Evolutionary conservation across 768 basidiomycete species (phyloP), one percentile per base, ranked within the genome.

Genomic region (Psilocybe subaeruginosa): DNA sequence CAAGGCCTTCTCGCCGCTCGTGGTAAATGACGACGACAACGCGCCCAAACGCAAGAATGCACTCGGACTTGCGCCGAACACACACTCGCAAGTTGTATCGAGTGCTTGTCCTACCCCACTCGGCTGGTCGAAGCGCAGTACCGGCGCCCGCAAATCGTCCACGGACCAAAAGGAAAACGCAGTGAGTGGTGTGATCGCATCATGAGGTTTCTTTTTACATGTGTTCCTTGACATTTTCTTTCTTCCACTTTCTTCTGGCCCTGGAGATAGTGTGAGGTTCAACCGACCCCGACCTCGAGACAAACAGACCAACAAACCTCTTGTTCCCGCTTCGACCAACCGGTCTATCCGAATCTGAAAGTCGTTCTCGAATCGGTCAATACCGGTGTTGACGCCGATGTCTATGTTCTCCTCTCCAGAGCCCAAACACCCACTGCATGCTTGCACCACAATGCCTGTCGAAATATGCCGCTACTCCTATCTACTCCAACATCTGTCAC

Each of bases 91-190:
- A 27, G 83, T 86, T 48, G 80, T 75, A 2, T 87, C 86, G 0
- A 79, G 76, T n/a, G 77, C 83, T 0, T 78, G 87, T 11, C 79
- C 87, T n/a, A 78, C 76, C 0, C 82, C 83, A 0, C 76, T 85
- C 1, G 90, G 89, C 1, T 86, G 83, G 86, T 74, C 85, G 45
- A 91, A 91, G 75, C 83, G 85, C 39, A 85, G 80, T 64, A 78
- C 74, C 0, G 19, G 19, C 19, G 55, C 66, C 9, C 74, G 70
- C 60, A 51, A 59, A 41, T 59, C 58, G 17, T 51, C 58, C 7
- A 59, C 58, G 16, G 58, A 50, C 12, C 58, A 59, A 8, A 59
- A 59, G 30, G 58, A 59, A 27, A 59, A 59, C 49, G 47, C 35
- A 14, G 23, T 39, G 8, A 30, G 17, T 37, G 29, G 33, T 27